These are phyloP conservation scores for Zygoascus sp. DNA, from an alignment of 1,139 yeast genomes.

Conservation along the genomic window DNA sequence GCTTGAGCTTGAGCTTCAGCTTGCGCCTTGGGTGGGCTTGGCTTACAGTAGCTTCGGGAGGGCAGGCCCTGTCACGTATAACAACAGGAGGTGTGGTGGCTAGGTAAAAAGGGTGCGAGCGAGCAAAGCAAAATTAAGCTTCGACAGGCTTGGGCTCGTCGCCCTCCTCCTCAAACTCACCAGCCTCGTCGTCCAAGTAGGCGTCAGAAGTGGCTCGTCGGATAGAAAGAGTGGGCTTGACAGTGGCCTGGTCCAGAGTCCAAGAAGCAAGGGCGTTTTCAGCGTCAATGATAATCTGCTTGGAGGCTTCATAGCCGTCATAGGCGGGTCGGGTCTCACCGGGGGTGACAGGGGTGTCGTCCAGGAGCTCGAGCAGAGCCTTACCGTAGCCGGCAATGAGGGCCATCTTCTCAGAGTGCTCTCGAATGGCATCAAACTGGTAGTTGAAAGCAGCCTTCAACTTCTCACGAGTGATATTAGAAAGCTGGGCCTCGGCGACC, in stretches of 20 bases:
- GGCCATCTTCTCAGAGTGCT: slow-evolving; percentile 94
- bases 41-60: no score
- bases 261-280: slow-evolving; percentile 94
- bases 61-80: no score
- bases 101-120: no score
- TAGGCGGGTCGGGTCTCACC: slow-evolving; percentile 99
- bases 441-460: slow-evolving; percentile 95
- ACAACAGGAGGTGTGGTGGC: no score
- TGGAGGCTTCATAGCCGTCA: slow-evolving; percentile 97
- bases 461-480: slow-evolving; percentile 96
- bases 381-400: slow-evolving; percentile 98
- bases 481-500: slow-evolving; percentile 98
- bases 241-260: slow-evolving; percentile 94
- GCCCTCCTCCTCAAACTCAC: slow-evolving; percentile 24
- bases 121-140: no score
- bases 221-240: slow-evolving; percentile 88
- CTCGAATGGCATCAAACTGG: slow-evolving; percentile 95
- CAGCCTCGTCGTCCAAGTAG: slow-evolving; percentile 55
- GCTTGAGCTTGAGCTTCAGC: no score
- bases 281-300: slow-evolving; percentile 95
- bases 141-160: slow-evolving; percentile 14
- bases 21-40: no score
- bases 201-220: slow-evolving; percentile 65
- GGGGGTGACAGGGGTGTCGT: slow-evolving; percentile 96
- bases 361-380: slow-evolving; percentile 90